phyloP scores from a whole-genome alignment of 768 basidiomycete species.

The Amanita phalloides region DNA sequence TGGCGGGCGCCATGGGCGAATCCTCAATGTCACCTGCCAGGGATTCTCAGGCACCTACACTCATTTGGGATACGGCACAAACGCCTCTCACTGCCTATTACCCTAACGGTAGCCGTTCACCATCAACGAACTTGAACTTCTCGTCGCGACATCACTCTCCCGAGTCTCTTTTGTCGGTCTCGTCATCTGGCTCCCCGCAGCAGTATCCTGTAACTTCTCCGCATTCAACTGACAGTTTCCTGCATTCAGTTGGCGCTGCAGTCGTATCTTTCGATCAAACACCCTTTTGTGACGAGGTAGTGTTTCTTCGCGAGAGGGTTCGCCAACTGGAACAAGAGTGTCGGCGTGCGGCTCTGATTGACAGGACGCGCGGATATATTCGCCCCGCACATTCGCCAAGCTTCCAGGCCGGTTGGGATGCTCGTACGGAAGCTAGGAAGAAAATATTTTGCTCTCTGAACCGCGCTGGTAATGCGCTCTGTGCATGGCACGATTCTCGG shows the following conservation, averaged over 20 bases:
- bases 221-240: neutral
- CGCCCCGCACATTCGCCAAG: slow-evolving; percentile 29
- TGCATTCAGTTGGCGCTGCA: neutral
- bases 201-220: slow-evolving; percentile 1
- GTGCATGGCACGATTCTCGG: slow-evolving; percentile 85
- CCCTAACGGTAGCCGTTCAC: neutral
- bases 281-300: slow-evolving; percentile 16
- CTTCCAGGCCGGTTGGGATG: slow-evolving; percentile 57
- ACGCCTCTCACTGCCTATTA: neutral
- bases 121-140: neutral
- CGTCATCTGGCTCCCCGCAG: slow-evolving; percentile 16
- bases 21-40: slow-evolving; percentile 17
- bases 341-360: slow-evolving; percentile 30
- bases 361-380: slow-evolving; percentile 13
- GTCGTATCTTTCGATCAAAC: neutral
- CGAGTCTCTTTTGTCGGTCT: slow-evolving; percentile 25
- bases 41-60: neutral
- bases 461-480: slow-evolving; percentile 80
- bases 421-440: slow-evolving; percentile 63
- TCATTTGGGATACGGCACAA: neutral
- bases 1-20: slow-evolving; percentile 59
- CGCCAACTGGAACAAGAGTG: slow-evolving; percentile 56
- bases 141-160: slow-evolving; percentile 24
- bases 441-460: slow-evolving; percentile 73
- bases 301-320: slow-evolving; percentile 46